Percentiles rank a stretch among this genome's conserved stretches.
Evolutionary conservation across 78 protist genomes (phyloP).

Genomic region (Speleostelium caveatum): DNA sequence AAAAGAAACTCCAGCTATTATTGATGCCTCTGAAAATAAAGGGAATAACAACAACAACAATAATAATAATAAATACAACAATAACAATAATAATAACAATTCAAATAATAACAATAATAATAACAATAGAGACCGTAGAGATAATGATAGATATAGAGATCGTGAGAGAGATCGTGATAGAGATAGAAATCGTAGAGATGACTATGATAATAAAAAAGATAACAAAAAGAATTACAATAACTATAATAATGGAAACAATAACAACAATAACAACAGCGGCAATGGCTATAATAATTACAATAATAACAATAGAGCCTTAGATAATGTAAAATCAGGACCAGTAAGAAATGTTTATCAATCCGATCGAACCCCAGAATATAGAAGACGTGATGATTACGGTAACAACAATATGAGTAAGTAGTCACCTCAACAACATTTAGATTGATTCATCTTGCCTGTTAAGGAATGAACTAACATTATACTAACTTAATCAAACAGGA

Average conservation of each 20-base stretch:
- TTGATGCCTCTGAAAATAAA: constrained; percentile 60
- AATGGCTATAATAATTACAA: not conserved
- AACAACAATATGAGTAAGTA: not conserved
- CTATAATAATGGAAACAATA: constrained; percentile 6
- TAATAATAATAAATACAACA: not conserved
- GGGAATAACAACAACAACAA: constrained; percentile 22
- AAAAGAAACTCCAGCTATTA: constrained; percentile 70
- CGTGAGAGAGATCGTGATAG: too few relatives aligned
- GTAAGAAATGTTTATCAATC: constrained; percentile 61
- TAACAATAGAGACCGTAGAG: constrained; percentile 9
- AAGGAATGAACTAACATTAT: not conserved
- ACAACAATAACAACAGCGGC: not conserved
- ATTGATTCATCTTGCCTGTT: not conserved
- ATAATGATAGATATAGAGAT: not conserved
- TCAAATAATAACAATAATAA: not conserved
- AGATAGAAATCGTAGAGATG: too few relatives aligned
- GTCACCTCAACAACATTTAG: not conserved
- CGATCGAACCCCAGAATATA: constrained; percentile 64
- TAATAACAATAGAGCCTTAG: not conserved
- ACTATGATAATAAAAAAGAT: too few relatives aligned
- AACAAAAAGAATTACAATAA: not conserved
- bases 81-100: constrained; percentile 13
- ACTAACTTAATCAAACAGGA: not conserved
- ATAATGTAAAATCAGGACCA: constrained; percentile 13
- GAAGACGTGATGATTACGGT: constrained; percentile 54